Conservation (phyloP, 2,329 filamentous ascomycete genomes). For the Colletotrichum tabaci region DNA sequence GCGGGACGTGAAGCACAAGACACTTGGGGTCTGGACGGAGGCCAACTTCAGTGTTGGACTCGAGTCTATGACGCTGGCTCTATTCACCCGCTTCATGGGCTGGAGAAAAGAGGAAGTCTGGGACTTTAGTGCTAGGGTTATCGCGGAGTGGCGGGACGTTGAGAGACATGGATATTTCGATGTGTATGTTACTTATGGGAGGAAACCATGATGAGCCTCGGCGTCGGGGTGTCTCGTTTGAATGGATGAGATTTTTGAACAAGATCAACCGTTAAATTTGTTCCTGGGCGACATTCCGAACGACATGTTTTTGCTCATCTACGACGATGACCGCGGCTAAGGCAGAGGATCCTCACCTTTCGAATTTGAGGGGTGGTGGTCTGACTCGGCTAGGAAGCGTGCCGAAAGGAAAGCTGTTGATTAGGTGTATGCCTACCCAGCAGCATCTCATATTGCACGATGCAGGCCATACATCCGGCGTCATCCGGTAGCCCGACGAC, state of each 20-base stretch:
- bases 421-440: neutral
- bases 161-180: constrained; percentile 44
- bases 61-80: constrained; percentile 47
- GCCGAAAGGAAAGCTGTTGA: constrained; percentile 15
- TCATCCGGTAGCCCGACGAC: neutral
- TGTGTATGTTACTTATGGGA: constrained; percentile 44
- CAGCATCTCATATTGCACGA: neutral
- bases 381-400: neutral
- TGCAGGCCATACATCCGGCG: neutral
- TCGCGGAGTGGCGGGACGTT: constrained; percentile 40
- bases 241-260: neutral
- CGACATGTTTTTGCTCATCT: neutral
- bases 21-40: constrained; percentile 45
- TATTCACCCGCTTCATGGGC: constrained; percentile 47
- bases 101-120: constrained; percentile 48
- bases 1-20: constrained; percentile 46
- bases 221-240: neutral
- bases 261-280: neutral
- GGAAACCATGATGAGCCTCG: constrained; percentile 23
- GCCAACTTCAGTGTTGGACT: constrained; percentile 45
- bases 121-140: constrained; percentile 44
- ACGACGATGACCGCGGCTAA: neutral
- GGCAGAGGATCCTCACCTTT: neutral
- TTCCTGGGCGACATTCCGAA: neutral
- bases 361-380: neutral